These are phyloP conservation scores for Ophiostoma perfectum DNA, from an alignment of 2,329 filamentous ascomycete genomes.

Conservation along the genomic window DNA sequence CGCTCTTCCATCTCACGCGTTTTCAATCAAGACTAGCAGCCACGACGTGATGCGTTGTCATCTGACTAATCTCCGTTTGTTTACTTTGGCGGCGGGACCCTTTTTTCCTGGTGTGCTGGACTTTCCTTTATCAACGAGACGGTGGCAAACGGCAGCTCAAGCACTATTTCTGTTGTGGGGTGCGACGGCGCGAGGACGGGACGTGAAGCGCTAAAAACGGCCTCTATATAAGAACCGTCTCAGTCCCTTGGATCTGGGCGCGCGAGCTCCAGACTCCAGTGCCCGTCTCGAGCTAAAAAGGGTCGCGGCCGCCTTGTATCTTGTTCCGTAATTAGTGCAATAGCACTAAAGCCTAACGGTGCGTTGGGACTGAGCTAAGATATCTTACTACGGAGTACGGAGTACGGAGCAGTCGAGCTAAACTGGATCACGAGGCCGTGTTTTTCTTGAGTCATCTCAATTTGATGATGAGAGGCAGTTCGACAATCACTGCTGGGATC, in stretches of 20 bases:
- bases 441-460: neutral
- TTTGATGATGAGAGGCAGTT: neutral
- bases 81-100: neutral
- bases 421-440: neutral
- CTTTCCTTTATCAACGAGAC: neutral
- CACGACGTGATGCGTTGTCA: constrained; percentile 1
- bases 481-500: too few relatives aligned
- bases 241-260: neutral
- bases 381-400: too few relatives aligned
- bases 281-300: neutral
- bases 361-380: neutral
- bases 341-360: neutral
- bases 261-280: too few relatives aligned
- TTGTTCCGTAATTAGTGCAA: neutral
- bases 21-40: neutral
- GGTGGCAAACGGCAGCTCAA: neutral
- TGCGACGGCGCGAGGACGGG: constrained; percentile 4
- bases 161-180: constrained; percentile 1
- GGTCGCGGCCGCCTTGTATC: neutral
- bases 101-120: neutral
- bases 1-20: neutral
- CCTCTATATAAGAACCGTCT: constrained; percentile 6
- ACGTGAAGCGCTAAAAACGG: constrained; percentile 11
- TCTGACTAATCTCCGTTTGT: neutral
- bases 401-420: neutral